Percentiles rank a stretch among this genome's conserved stretches.
phyloP scores from a whole-genome alignment of 1,284 basidiomycete genomes.

The Pseudozyma hubeiensis region DNA sequence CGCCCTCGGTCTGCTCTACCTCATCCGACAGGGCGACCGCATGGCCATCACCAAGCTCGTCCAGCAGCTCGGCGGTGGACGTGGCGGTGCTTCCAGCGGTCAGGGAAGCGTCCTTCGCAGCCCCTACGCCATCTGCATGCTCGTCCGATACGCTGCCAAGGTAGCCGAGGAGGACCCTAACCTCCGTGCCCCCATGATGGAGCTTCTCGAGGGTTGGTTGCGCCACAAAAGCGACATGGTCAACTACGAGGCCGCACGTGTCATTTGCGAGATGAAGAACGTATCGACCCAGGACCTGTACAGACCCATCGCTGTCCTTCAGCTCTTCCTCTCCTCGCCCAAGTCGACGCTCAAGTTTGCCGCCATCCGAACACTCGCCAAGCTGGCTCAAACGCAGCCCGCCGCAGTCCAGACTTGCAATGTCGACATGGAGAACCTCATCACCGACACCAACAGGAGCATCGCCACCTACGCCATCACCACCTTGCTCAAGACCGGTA shows the following conservation, averaged over 20 bases:
- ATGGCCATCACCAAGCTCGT: constrained; percentile 99
- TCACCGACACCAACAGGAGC: constrained; percentile 93
- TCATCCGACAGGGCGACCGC: constrained; percentile 95
- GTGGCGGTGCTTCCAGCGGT: constrained; percentile 75
- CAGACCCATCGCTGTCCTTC: constrained; percentile 76
- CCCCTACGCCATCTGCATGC: constrained; percentile 98
- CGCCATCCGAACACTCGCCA: constrained; percentile 92
- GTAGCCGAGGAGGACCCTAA: constrained; percentile 95
- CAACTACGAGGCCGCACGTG: constrained; percentile 97
- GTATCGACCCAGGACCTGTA: constrained; percentile 82
- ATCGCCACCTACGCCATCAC: constrained; percentile 99
- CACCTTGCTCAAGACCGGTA: constrained; percentile 98
- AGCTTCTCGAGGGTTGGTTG: constrained; percentile 92
- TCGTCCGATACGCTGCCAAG: constrained; percentile 96
- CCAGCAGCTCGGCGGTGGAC: constrained; percentile 76
- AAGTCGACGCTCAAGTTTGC: constrained; percentile 88
- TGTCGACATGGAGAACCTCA: constrained; percentile 96
- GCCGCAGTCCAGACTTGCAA: constrained; percentile 91
- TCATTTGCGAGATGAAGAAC: constrained; percentile 94
- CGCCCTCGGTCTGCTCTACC: constrained; percentile 90
- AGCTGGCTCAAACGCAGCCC: constrained; percentile 81
- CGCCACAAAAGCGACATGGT: constrained; percentile 99
- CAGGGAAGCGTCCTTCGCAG: constrained; percentile 87
- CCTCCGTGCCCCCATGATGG: constrained; percentile 76
- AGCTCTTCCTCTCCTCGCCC: constrained; percentile 67